These are phyloP conservation scores for Cotoneaster glaucophyllus DNA, from an alignment of 306 rosid genomes.

Conservation along the genomic window DNA sequence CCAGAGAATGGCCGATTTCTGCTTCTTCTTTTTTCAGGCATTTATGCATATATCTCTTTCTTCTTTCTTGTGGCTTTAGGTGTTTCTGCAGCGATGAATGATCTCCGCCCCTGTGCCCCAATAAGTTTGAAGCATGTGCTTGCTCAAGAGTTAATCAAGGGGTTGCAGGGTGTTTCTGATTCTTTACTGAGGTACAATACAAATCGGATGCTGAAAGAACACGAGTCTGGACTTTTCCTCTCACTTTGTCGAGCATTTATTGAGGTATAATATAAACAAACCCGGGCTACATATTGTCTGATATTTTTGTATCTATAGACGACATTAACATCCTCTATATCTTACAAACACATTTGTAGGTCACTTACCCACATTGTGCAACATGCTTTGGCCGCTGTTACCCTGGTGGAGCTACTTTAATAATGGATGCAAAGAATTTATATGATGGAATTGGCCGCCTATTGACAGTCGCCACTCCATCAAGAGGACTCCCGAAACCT, in stretches of 20 bases:
- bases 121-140: slow-evolving; percentile 74
- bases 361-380: slow-evolving; percentile 82
- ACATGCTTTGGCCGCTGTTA: slow-evolving; percentile 94
- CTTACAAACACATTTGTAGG: slow-evolving; percentile 34
- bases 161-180: slow-evolving; percentile 70
- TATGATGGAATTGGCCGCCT: slow-evolving; percentile 71
- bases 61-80: slow-evolving; percentile 57
- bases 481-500: slow-evolving; percentile 65
- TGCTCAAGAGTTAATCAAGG: slow-evolving; percentile 79
- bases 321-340: slow-evolving; percentile 6
- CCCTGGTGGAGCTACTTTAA: slow-evolving; percentile 63
- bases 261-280: slow-evolving; percentile 46
- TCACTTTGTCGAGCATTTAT: slow-evolving; percentile 89
- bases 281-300: not conserved
- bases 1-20: not conserved
- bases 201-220: slow-evolving; percentile 67
- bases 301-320: not conserved
- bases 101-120: slow-evolving; percentile 95
- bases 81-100: slow-evolving; percentile 93
- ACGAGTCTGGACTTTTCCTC: slow-evolving; percentile 88
- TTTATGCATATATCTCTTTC: slow-evolving; percentile 9
- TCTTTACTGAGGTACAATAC: slow-evolving; percentile 80
- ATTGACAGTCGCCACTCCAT: slow-evolving; percentile 49
- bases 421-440: slow-evolving; percentile 66
- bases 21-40: not conserved